Conservation (phyloP, 768 basidiomycete genomes). For the Naganishia randhawae region DNA sequence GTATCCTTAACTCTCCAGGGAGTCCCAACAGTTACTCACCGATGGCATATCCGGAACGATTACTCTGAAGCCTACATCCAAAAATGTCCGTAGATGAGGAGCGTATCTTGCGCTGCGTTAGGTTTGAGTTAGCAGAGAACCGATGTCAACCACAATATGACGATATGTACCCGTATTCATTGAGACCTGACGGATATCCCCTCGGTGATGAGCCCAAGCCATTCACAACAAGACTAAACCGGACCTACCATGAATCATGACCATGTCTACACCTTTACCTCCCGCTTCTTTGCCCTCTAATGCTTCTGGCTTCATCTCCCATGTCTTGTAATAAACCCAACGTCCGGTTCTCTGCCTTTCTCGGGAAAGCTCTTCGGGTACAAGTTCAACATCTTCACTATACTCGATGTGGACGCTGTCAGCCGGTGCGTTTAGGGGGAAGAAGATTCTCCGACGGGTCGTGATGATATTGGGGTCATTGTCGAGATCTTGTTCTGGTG, state of each 20-base stretch:
- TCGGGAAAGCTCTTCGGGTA: conserved; percentile 40
- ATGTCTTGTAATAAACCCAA: conserved; percentile 51
- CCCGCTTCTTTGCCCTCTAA: conserved; percentile 40
- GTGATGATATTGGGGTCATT: conserved; percentile 38
- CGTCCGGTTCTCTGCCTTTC: conserved; percentile 38
- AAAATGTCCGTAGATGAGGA: conserved; percentile 44
- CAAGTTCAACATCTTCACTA: conserved; percentile 46
- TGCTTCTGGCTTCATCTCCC: conserved; percentile 40
- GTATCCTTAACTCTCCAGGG: too few species aligned
- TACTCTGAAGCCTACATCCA: conserved; percentile 50
- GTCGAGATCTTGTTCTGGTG: conserved; percentile 42
- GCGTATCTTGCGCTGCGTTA: conserved; percentile 43
- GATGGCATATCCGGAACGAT: conserved; percentile 52
- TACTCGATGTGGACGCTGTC: conserved; percentile 42
- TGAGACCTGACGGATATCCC: conserved; percentile 34
- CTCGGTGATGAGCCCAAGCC: too few species aligned
- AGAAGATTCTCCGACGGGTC: conserved; percentile 45
- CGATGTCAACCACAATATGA: too few species aligned
- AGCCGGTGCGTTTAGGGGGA: conserved; percentile 36
- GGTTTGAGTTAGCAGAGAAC: not conserved
- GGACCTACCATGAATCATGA: conserved; percentile 51
- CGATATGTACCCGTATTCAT: conserved; percentile 41
- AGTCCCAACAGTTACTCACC: conserved; percentile 36
- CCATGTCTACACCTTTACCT: conserved; percentile 48
- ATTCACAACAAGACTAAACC: too few species aligned